Conservation (phyloP, 192 early-diverging fungal genomes). For the Fimicolochytrium jonesii region DNA sequence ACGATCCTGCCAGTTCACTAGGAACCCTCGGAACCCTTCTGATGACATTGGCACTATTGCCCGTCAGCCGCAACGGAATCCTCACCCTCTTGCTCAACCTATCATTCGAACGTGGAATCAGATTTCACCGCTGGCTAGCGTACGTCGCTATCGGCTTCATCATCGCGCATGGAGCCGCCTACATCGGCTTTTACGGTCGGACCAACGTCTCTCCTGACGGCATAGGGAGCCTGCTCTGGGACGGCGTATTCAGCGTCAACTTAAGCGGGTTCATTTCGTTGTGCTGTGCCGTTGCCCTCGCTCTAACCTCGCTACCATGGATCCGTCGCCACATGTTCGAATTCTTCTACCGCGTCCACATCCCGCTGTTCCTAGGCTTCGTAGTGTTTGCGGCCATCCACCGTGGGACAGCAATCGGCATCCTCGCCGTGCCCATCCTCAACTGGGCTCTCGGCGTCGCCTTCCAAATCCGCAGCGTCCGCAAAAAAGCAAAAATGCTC, state of each 20-base stretch:
- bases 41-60: neutral
- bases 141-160: neutral
- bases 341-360: neutral
- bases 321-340: slow-evolving; percentile 4
- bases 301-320: neutral
- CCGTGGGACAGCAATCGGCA: neutral
- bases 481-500: neutral
- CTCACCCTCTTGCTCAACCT: neutral
- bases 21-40: slow-evolving; percentile 1
- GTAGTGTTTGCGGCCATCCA: slow-evolving; percentile 1
- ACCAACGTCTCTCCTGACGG: neutral
- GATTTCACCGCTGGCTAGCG: neutral
- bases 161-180: neutral
- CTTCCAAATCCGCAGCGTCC: neutral
- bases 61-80: neutral
- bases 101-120: slow-evolving; percentile 4
- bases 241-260: neutral
- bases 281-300: neutral
- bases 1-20: neutral
- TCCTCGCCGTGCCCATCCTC: neutral
- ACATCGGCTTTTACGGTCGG: neutral
- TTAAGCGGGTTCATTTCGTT: neutral
- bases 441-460: neutral
- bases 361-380: neutral
- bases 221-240: neutral